Conservation (phyloP, 306 rosid genomes). For the Sicyos baderoa region DNA sequence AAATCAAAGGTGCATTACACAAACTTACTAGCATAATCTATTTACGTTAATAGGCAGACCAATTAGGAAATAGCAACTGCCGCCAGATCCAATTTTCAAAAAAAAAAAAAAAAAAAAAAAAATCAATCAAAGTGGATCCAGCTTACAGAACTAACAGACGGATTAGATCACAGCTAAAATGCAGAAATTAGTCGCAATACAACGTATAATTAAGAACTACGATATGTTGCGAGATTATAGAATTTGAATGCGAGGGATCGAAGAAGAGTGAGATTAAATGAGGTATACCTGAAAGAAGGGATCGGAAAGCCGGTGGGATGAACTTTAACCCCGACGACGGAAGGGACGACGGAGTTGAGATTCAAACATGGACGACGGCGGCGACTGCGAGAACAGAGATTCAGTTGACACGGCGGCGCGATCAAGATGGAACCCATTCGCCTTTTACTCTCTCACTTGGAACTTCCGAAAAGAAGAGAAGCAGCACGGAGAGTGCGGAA, state of each 20-base stretch:
- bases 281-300: slow-evolving; percentile 11
- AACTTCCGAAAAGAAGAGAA: neutral
- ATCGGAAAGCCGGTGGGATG: neutral
- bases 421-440: slow-evolving; percentile 11
- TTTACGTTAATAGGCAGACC: neutral
- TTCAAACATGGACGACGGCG: neutral
- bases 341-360: neutral
- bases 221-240: neutral
- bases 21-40: neutral
- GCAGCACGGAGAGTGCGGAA: neutral
- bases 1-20: neutral
- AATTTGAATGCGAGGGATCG: neutral
- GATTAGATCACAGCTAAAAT: neutral
- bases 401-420: slow-evolving; percentile 7
- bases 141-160: neutral
- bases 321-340: neutral
- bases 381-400: neutral
- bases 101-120: neutral
- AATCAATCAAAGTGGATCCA: neutral
- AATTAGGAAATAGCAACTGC: neutral
- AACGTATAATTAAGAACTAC: neutral
- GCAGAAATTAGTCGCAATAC: neutral
- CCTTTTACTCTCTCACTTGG: neutral
- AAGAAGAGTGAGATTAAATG: neutral
- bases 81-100: neutral